A percentile compares a stretch with the other conserved stretches of the same genome.
phyloP scores from a whole-genome alignment of 371 early-diverging fungal species.

The Mucor ambiguus region DNA sequence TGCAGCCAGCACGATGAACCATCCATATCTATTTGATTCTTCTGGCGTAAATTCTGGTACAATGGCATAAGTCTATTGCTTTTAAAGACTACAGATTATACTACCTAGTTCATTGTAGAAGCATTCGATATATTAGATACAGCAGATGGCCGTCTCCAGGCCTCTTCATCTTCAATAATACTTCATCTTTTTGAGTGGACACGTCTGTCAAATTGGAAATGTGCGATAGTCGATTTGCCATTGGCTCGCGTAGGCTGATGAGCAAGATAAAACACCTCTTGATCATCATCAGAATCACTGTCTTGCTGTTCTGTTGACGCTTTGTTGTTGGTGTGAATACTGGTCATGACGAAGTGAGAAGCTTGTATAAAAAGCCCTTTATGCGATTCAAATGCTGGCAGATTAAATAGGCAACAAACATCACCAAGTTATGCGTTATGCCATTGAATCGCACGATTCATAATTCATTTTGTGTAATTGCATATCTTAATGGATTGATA shows the following conservation, averaged over 20 bases:
- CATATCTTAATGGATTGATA: neutral
- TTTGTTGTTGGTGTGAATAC: neutral
- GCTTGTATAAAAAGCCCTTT: neutral
- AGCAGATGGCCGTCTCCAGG: neutral
- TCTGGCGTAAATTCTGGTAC: neutral
- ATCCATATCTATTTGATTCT: conserved; percentile 12
- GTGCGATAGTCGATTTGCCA: neutral
- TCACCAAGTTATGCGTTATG: neutral
- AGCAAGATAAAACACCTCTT: neutral
- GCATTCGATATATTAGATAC: neutral
- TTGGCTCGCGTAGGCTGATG: neutral
- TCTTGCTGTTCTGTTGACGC: neutral
- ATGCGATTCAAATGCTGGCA: neutral
- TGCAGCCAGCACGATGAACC: conserved; percentile 48
- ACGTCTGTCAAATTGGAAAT: conserved; percentile 1
- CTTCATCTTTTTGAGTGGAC: neutral
- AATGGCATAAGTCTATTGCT: too few species aligned
- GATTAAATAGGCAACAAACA: conserved; percentile 3
- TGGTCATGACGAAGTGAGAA: neutral
- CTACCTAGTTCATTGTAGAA: neutral
- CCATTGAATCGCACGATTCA: neutral
- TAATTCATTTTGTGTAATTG: neutral
- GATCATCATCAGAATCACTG: neutral
- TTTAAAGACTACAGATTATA: too few species aligned
- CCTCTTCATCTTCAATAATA: neutral